phyloP scores from a whole-genome alignment of 345 rosid species.

The Eucalyptus microcorys region DNA sequence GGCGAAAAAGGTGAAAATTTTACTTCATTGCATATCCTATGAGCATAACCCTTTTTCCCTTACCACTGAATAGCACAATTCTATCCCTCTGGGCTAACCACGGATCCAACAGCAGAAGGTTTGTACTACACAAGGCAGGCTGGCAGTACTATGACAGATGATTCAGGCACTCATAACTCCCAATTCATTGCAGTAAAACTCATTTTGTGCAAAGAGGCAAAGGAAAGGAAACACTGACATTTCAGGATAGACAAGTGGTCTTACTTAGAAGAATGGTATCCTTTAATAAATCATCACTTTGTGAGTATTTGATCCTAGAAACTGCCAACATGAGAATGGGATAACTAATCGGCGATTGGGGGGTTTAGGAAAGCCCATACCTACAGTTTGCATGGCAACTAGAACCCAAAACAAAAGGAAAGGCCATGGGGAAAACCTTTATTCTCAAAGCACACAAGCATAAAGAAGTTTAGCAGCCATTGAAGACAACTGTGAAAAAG shows the following conservation, averaged over 20 bases:
- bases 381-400: not conserved
- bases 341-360: not conserved
- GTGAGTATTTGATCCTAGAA: not conserved
- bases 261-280: not conserved
- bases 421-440: not conserved
- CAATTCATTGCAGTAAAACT: not conserved
- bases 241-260: not conserved
- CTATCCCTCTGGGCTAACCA: not conserved
- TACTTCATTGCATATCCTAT: not conserved
- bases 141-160: not conserved
- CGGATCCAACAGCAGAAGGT: not conserved
- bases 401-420: not conserved
- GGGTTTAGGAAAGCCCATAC: not conserved
- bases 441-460: not conserved
- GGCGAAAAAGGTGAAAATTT: not conserved
- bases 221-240: not conserved
- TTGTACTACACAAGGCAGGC: not conserved
- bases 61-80: not conserved
- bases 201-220: not conserved
- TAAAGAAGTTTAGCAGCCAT: not conserved
- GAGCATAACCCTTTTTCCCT: not conserved
- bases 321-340: not conserved
- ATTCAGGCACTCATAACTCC: not conserved
- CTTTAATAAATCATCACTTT: not conserved
- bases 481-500: not conserved